Evolutionary conservation across 139 green algal genomes (phyloP).

Genomic region (Tetratostichococcus sp.): DNA sequence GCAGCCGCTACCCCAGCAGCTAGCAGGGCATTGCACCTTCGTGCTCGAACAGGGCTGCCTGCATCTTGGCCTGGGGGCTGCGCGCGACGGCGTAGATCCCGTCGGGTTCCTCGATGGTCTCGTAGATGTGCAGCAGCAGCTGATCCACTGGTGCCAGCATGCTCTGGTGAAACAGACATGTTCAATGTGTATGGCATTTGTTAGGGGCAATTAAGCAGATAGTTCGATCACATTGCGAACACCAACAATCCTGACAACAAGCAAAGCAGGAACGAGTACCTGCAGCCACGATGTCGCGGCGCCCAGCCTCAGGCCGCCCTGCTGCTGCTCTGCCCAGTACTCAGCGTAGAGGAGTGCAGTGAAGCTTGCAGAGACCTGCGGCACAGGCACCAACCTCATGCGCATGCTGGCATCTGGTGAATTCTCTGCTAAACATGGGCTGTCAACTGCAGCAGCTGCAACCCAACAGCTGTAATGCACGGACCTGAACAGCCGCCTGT

Average conservation of each 20-base stretch:
- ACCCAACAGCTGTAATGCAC: too few relatives aligned
- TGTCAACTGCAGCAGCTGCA: too few relatives aligned
- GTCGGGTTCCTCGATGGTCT: slow-evolving; percentile 67
- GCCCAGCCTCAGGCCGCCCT: slow-evolving; percentile 29
- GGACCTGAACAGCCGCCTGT: slow-evolving; percentile 34
- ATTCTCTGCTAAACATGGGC: too few relatives aligned
- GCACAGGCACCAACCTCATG: background rate
- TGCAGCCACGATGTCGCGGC: background rate
- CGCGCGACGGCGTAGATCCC: slow-evolving; percentile 70
- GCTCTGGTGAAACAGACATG: background rate
- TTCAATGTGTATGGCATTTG: too few relatives aligned
- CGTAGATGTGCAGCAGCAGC: slow-evolving; percentile 73
- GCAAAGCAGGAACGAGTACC: too few relatives aligned
- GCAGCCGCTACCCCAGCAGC: background rate
- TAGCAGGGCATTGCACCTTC: slow-evolving; percentile 29
- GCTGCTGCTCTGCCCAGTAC: slow-evolving; percentile 57
- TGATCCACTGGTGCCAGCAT: slow-evolving; percentile 22
- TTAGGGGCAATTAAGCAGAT: too few relatives aligned
- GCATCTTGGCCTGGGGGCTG: slow-evolving; percentile 30
- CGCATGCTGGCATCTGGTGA: too few relatives aligned
- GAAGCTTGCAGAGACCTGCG: slow-evolving; percentile 46
- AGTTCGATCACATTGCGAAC: too few relatives aligned
- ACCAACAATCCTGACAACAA: too few relatives aligned
- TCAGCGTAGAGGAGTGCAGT: slow-evolving; percentile 75
- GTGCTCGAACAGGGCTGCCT: slow-evolving; percentile 50